phyloP scores from a whole-genome alignment of 73 alveolate species.

The Tetrahymena thermophila region DNA sequence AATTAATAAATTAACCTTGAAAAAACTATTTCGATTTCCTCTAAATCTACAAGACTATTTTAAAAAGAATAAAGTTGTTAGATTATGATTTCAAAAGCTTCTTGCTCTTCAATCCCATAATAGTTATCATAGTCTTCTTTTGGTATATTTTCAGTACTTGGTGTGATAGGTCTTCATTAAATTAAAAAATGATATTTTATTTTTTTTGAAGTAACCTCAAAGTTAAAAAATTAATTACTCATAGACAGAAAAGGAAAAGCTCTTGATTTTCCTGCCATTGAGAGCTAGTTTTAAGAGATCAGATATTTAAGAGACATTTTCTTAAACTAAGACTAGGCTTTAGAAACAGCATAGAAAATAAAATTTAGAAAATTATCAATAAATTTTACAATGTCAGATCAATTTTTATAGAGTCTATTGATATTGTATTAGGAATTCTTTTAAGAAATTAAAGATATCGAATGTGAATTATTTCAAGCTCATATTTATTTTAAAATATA shows the following conservation, averaged over 20 bases:
- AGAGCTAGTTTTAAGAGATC: background rate
- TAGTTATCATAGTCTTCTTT: background rate
- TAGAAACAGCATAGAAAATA: background rate
- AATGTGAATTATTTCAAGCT: background rate
- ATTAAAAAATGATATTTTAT: no score
- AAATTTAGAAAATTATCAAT: background rate
- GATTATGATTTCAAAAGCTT: background rate
- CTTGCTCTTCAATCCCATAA: background rate
- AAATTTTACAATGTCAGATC: background rate
- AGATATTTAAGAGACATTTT: background rate
- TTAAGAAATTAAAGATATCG: background rate
- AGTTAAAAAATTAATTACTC: background rate
- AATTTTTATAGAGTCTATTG: background rate
- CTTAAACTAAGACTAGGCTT: background rate
- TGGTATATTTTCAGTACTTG: background rate
- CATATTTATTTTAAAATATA: background rate
- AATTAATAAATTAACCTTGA: background rate
- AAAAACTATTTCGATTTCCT: background rate
- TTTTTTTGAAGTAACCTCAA: no score
- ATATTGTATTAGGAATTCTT: background rate
- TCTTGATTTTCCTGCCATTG: background rate
- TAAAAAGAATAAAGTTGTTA: background rate
- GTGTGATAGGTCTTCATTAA: background rate
- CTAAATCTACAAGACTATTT: background rate
- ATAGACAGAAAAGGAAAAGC: background rate